A percentile compares a stretch with the other conserved stretches of the same genome.
Evolutionary conservation across 768 basidiomycete species (phyloP).

Genomic region (Naganishia friedmannii): DNA sequence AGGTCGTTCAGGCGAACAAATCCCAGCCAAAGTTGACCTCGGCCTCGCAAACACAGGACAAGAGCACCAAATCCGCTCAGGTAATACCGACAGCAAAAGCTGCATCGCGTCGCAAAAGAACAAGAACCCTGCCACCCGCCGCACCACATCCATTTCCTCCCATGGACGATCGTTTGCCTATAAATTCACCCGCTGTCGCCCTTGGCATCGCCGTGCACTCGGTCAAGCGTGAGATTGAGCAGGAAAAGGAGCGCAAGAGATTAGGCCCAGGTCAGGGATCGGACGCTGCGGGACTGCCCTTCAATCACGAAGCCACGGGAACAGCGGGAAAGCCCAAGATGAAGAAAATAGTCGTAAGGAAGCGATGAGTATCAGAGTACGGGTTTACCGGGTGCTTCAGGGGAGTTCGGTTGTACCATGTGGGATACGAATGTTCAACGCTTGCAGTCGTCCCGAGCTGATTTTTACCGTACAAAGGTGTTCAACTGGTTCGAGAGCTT

Average conservation of each 20-base stretch:
- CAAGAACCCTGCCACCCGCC: constrained; percentile 56
- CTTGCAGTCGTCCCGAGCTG: too few relatives aligned
- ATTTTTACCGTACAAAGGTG: too few relatives aligned
- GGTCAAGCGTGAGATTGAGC: constrained; percentile 78
- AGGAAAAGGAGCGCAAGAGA: constrained; percentile 56
- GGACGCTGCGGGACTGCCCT: not conserved
- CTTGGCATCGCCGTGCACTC: constrained; percentile 76
- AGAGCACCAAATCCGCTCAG: constrained; percentile 57
- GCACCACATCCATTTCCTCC: constrained; percentile 75
- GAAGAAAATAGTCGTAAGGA: constrained; percentile 51
- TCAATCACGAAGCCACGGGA: constrained; percentile 21
- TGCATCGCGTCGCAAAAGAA: constrained; percentile 52
- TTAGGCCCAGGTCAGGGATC: constrained; percentile 34
- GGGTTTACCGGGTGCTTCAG: not conserved
- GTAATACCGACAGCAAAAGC: constrained; percentile 56
- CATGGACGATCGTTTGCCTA: constrained; percentile 69
- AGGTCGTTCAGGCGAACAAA: constrained; percentile 1
- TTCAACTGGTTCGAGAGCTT: too few relatives aligned
- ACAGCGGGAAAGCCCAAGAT: constrained; percentile 46
- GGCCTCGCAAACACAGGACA: constrained; percentile 29
- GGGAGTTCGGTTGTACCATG: not conserved
- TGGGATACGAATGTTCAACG: not conserved
- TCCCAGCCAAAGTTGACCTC: not conserved
- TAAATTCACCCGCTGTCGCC: constrained; percentile 74
- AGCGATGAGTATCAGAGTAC: constrained; percentile 35